These are phyloP conservation scores for Inonotus hispidus DNA, from an alignment of 1,284 basidiomycete genomes.

Conservation along the genomic window DNA sequence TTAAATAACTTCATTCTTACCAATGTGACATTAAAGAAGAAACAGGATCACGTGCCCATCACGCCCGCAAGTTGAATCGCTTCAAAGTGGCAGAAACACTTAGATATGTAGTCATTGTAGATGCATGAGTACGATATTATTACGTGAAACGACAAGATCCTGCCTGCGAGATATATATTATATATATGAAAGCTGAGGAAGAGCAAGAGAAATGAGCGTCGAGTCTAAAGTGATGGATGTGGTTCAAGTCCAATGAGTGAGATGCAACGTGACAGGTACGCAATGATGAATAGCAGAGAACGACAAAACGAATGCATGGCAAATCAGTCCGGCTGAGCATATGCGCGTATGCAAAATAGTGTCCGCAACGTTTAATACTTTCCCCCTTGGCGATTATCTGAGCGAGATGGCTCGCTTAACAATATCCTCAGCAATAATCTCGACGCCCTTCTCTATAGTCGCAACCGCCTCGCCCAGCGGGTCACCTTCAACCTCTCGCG, in stretches of 20 bases:
- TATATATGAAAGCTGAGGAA: too few relatives aligned
- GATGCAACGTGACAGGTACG: background rate
- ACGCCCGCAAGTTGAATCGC: too few relatives aligned
- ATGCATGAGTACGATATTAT: too few relatives aligned
- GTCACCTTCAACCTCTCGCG: constrained; percentile 1
- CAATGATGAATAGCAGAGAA: background rate
- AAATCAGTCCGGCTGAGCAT: background rate
- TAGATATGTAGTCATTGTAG: too few relatives aligned
- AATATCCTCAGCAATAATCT: constrained; percentile 6
- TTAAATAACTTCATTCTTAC: too few relatives aligned
- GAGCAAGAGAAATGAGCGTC: too few relatives aligned
- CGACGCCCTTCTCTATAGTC: constrained; percentile 6
- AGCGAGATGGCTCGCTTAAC: constrained; percentile 7
- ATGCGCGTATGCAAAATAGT: background rate
- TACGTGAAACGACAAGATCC: too few relatives aligned
- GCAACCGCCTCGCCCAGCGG: constrained; percentile 10
- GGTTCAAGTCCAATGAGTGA: background rate
- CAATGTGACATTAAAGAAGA: too few relatives aligned
- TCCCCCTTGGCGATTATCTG: background rate
- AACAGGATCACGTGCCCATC: too few relatives aligned
- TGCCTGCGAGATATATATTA: too few relatives aligned
- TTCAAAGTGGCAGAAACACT: too few relatives aligned
- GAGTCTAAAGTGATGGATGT: too few relatives aligned
- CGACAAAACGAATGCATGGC: background rate
- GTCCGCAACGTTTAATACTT: background rate